phyloP scores from a whole-genome alignment of 169 alveolate species.

The Cryptosporidium viatorum region DNA sequence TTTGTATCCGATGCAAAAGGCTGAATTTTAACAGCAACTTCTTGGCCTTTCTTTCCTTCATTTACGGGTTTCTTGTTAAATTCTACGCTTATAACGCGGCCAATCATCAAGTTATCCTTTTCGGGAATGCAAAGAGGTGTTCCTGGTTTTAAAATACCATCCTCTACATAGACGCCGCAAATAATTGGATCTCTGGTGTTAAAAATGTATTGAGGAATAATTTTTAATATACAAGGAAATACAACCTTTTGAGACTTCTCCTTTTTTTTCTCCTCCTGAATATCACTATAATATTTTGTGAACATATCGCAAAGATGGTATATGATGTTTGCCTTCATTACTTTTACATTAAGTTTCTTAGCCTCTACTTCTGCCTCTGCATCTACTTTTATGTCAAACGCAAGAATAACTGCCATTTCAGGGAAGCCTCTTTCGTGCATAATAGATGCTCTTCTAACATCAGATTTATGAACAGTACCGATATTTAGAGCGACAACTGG shows the following conservation, averaged over 20 bases:
- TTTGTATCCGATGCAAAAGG: conserved; percentile 87
- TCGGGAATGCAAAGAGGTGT: conserved; percentile 95
- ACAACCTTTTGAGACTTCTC: conserved; percentile 85
- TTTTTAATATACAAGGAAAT: conserved; percentile 95
- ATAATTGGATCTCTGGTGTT: conserved; percentile 97
- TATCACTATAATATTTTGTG: conserved; percentile 91
- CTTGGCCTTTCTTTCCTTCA: conserved; percentile 92
- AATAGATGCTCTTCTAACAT: conserved; percentile 95
- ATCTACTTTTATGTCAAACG: conserved; percentile 97
- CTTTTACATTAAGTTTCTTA: conserved; percentile 93
- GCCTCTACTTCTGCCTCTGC: conserved; percentile 98
- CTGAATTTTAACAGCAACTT: conserved; percentile 87
- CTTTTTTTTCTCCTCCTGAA: conserved; percentile 91
- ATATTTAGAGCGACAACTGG: conserved; percentile 97
- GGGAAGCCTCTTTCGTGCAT: conserved; percentile 93
- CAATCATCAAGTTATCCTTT: conserved; percentile 91
- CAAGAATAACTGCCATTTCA: conserved; percentile 96
- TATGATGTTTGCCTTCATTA: conserved; percentile 97
- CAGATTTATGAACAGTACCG: conserved; percentile 98
- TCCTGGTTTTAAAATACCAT: conserved; percentile 93
- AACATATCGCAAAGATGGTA: conserved; percentile 98
- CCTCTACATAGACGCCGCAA: conserved; percentile 94
- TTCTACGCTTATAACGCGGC: conserved; percentile 95
- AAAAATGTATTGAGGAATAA: conserved; percentile 93
- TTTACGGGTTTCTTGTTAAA: conserved; percentile 92